Conservation (phyloP, 257 asterid species). For the Nicotiana paniculata region DNA sequence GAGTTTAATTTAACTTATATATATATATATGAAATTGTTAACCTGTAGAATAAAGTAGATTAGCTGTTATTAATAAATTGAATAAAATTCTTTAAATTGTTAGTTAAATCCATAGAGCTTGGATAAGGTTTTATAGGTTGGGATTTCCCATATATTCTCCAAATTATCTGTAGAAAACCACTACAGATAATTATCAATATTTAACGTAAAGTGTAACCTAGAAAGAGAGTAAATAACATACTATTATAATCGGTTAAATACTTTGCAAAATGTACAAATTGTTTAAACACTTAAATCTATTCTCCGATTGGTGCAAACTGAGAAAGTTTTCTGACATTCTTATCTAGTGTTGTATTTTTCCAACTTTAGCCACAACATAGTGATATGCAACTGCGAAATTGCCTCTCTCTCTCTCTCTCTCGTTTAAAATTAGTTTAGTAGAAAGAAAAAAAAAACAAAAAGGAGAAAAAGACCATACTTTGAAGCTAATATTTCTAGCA, state of each 20-base stretch:
- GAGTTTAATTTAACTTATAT: too few relatives aligned
- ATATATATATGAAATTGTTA: too few relatives aligned
- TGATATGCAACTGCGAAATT: neutral
- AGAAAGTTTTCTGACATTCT: neutral
- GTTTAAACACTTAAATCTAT: neutral
- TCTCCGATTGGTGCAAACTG: neutral
- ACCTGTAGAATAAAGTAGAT: too few relatives aligned
- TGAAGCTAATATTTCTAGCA: conserved; percentile 82
- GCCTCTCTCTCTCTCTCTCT: neutral
- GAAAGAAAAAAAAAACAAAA: neutral
- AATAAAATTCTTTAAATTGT: too few relatives aligned
- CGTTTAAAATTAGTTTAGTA: neutral
- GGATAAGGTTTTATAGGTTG: neutral
- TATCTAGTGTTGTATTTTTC: neutral
- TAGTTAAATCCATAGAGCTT: too few relatives aligned
- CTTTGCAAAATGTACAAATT: too few relatives aligned
- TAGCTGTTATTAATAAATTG: too few relatives aligned
- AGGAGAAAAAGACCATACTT: conserved; percentile 30
- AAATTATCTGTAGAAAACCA: neutral
- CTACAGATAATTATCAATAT: neutral
- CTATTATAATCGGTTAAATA: neutral
- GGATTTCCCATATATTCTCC: neutral
- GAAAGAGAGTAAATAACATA: neutral
- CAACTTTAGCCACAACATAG: neutral
- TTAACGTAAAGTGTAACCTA: neutral